A percentile compares a stretch with the other conserved stretches of the same genome.
Evolutionary conservation across 768 basidiomycete species (phyloP).

Genomic region (Mycena maculata): DNA sequence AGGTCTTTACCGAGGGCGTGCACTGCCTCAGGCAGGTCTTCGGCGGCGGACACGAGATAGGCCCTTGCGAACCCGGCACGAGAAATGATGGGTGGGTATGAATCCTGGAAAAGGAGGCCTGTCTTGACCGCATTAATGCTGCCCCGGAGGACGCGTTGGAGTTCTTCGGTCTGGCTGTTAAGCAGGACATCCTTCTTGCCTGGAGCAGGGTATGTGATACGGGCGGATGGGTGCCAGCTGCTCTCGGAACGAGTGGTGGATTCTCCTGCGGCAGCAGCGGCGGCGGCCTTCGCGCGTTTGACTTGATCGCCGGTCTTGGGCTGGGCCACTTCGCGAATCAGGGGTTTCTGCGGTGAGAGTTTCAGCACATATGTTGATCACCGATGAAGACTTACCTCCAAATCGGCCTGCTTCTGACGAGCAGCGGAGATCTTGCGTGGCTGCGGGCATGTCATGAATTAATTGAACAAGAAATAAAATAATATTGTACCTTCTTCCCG

Average conservation of each 20-base stretch:
- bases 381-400: neutral
- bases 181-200: neutral
- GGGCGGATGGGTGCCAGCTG: neutral
- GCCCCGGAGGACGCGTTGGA: neutral
- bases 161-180: neutral
- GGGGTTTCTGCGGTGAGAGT: neutral
- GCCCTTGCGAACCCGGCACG: neutral
- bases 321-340: neutral
- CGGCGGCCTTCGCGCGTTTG: neutral
- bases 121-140: neutral
- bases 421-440: slow-evolving; percentile 2
- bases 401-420: neutral
- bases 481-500: neutral
- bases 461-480: neutral
- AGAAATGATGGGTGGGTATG: slow-evolving; percentile 1
- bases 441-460: neutral
- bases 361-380: neutral
- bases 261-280: neutral
- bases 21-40: neutral
- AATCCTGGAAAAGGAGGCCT: neutral
- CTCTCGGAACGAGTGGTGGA: neutral
- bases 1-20: neutral
- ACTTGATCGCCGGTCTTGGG: neutral
- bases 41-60: neutral
- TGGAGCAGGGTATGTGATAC: neutral